phyloP scores from a whole-genome alignment of 176 grass and related monocot genomes.

The Saccharum officinarum region DNA sequence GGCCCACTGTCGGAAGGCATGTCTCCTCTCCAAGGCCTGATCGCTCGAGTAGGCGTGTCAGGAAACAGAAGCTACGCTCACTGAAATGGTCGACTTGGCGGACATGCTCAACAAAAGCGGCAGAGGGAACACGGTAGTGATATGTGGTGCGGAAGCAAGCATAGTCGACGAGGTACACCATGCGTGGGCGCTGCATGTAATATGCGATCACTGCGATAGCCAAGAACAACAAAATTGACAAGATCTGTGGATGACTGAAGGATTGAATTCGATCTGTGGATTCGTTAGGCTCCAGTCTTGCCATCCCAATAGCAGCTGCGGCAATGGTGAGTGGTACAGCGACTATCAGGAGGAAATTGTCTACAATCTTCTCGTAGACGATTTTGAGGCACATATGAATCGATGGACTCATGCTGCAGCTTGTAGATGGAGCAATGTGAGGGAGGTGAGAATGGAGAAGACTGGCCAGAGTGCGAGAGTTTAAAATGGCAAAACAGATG shows the following conservation, averaged over 20 bases:
- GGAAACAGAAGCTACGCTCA: conserved; percentile 7
- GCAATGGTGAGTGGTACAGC: neutral
- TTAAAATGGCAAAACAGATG: neutral
- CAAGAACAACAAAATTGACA: neutral
- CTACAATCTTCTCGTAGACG: neutral
- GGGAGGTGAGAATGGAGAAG: no score
- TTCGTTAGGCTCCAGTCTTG: neutral
- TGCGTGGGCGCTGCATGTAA: neutral
- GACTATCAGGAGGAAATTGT: neutral
- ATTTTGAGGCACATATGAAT: neutral
- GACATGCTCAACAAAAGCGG: conserved; percentile 18
- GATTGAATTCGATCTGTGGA: neutral
- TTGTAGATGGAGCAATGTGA: no score
- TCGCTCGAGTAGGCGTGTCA: conserved; percentile 26
- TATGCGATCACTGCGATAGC: neutral
- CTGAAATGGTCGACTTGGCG: neutral
- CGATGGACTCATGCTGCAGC: neutral
- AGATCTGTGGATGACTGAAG: neutral
- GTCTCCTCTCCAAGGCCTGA: conserved; percentile 29
- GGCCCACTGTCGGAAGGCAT: neutral
- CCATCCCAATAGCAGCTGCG: neutral
- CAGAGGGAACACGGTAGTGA: neutral
- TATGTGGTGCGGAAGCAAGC: conserved; percentile 28
- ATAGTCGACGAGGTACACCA: conserved; percentile 41
- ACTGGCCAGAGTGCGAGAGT: neutral